A percentile compares a stretch with the other conserved stretches of the same genome.
These are phyloP conservation scores for Diaporthe sp. DNA, from an alignment of 2,329 filamentous ascomycete species.

Conservation along the genomic window DNA sequence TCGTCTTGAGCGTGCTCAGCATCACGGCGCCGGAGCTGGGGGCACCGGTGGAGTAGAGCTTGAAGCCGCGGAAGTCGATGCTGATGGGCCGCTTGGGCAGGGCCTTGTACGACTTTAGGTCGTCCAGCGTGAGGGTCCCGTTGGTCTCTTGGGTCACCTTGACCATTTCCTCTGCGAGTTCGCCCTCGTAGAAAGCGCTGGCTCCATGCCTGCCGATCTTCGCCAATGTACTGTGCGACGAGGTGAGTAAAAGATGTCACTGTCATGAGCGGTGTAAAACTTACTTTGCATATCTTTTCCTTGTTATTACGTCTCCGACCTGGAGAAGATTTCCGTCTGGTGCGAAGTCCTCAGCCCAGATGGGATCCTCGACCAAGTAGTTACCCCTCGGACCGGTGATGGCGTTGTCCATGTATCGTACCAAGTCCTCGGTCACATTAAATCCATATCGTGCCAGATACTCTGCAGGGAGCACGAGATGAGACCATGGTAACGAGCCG, in stretches of 20 bases:
- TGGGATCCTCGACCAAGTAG: slow-evolving; percentile 81
- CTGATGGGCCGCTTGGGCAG: slow-evolving; percentile 70
- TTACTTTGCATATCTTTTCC: slow-evolving; percentile 79
- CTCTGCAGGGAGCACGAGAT: slow-evolving; percentile 81
- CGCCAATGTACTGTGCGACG: slow-evolving; percentile 72
- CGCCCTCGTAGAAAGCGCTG: slow-evolving; percentile 53
- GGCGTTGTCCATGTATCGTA: slow-evolving; percentile 77
- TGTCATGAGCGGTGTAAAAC: slow-evolving; percentile 34
- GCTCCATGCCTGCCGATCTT: slow-evolving; percentile 78
- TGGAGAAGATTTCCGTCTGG: slow-evolving; percentile 79
- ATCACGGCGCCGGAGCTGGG: slow-evolving; percentile 85
- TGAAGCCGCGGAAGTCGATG: slow-evolving; percentile 78
- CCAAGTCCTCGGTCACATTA: slow-evolving; percentile 77
- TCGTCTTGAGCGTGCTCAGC: slow-evolving; percentile 82
- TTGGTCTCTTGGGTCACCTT: slow-evolving; percentile 75
- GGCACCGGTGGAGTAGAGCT: slow-evolving; percentile 77
- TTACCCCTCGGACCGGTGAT: slow-evolving; percentile 54
- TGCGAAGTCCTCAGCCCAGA: slow-evolving; percentile 91
- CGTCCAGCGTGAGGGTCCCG: slow-evolving; percentile 88
- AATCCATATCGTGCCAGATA: slow-evolving; percentile 82
- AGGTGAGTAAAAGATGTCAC: neutral
- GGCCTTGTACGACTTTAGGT: slow-evolving; percentile 81
- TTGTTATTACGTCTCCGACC: slow-evolving; percentile 82
- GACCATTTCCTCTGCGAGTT: slow-evolving; percentile 78
- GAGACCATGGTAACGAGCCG: slow-evolving; percentile 77